These are phyloP conservation scores for Royoungia palumana DNA, from an alignment of 768 basidiomycete species.

Conservation along the genomic window DNA sequence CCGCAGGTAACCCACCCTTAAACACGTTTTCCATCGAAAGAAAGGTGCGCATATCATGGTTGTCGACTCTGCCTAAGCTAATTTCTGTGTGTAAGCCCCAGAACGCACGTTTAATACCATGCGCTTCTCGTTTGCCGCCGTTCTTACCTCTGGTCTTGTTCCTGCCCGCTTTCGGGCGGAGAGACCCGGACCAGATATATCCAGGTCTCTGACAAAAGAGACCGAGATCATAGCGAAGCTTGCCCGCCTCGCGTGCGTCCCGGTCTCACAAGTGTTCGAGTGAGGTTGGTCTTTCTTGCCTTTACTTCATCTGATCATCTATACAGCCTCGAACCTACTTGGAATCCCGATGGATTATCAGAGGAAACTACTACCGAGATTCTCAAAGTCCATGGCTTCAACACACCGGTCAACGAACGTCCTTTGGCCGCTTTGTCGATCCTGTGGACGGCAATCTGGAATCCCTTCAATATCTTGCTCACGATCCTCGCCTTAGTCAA, in stretches of 20 bases:
- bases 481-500: constrained; percentile 31
- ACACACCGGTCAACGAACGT: constrained; percentile 30
- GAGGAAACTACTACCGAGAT: constrained; percentile 16
- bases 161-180: constrained; percentile 23
- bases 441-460: constrained; percentile 33
- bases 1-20: constrained; percentile 31
- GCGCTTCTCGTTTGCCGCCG: constrained; percentile 18
- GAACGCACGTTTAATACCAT: constrained; percentile 16
- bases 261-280: constrained; percentile 24
- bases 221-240: constrained; percentile 21
- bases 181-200: constrained; percentile 26
- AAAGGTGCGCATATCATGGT: constrained; percentile 11
- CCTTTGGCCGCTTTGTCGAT: constrained; percentile 27
- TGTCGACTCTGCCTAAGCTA: not conserved
- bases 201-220: constrained; percentile 16
- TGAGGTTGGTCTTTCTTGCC: constrained; percentile 2
- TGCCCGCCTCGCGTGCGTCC: constrained; percentile 26
- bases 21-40: constrained; percentile 13
- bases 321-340: constrained; percentile 25
- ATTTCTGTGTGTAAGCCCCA: constrained; percentile 8
- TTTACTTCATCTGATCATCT: not conserved
- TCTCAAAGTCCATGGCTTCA: constrained; percentile 25
- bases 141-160: constrained; percentile 21
- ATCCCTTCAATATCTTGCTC: constrained; percentile 35
- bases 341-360: constrained; percentile 24